Evolutionary conservation across 257 asterid genomes (phyloP).

Genomic region (Solanum virginianum): DNA sequence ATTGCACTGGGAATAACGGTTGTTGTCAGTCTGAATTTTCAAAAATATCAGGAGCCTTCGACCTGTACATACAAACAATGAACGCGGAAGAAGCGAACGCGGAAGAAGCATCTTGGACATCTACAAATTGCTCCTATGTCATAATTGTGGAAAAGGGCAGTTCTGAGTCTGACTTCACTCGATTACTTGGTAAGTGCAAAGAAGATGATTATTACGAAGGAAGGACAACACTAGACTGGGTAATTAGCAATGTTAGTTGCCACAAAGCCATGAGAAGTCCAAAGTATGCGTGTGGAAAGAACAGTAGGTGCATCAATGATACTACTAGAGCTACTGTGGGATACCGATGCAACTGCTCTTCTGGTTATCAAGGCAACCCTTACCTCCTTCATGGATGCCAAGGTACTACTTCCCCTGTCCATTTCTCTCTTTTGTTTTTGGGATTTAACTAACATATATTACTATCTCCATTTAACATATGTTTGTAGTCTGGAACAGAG

Average conservation of each 20-base stretch:
- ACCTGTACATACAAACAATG: background rate
- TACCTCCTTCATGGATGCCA: conserved; percentile 23
- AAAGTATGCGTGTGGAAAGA: background rate
- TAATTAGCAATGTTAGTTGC: conserved; percentile 13
- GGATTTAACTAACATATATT: background rate
- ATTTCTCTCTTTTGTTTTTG: background rate
- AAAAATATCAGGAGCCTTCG: background rate
- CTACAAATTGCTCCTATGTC: conserved; percentile 1
- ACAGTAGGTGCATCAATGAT: conserved; percentile 7
- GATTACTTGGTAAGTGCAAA: background rate
- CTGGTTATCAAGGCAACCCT: conserved; percentile 26
- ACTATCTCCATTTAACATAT: background rate
- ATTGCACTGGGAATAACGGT: conserved; percentile 15
- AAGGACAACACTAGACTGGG: conserved; percentile 6
- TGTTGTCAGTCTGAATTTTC: conserved; percentile 1
- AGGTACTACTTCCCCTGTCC: conserved; percentile 3
- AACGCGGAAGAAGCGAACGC: too few relatives aligned
- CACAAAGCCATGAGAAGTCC: background rate
- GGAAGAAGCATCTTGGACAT: conserved; percentile 1
- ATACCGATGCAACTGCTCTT: conserved; percentile 12
- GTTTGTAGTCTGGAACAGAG: background rate
- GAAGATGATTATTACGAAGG: background rate
- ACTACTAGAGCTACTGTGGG: background rate
- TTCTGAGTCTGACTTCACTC: background rate
- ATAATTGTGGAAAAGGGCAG: conserved; percentile 1